Base-by-base conservation (phyloP, 345 rosid genomes). In the Kernera saxatilis region DNA sequence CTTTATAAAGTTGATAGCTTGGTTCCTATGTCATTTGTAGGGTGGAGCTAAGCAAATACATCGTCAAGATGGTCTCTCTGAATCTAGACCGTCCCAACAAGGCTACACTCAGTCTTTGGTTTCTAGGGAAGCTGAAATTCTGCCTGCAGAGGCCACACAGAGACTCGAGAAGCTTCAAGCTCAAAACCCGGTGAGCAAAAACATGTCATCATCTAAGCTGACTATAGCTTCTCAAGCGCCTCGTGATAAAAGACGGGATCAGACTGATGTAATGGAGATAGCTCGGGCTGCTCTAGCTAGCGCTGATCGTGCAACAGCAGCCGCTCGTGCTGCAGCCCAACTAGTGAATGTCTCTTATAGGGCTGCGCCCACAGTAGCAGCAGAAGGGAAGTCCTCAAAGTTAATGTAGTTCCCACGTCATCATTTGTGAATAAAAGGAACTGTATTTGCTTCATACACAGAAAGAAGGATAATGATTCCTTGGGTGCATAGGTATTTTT, bases 321-420 rank as follows among this genome's bases (percentile, higher is more conserved):
- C 91, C 52, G 98, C 98, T 32, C 98, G 86, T 64, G 87, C 98
- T 43, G 96, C 98, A 59, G 96, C 90, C 6, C 85, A 79, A 40
- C 85, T 93, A 39, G 96, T 78, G 41, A 87, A 85, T 76, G 84
- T 74, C 48, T 66, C 84, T 17, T 86, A 80, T 50, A 76, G 77
- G 64, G 64, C 79, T 46, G 5, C 36, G 43, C 67, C 63, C 14
- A 27, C 41, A 43, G 69, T 59, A 14, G 84, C 83, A 70, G 53
- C 71, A 41, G 82, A 79, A 55, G 81, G 74, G 62, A 79, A 76
- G 33, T 49, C 86, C 64, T 45, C 64, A 22, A 81, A 78, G 29
- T 21, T 15, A 14, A 41, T 32, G 43, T 74, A 66, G 52, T 55
- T 46, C 19, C 18, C 57, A 44, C 30, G 50, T 12, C 43, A 17